Evolutionary conservation across 352 stramenopile species (phyloP).

Genomic region (Elongisporangium anandrum): DNA sequence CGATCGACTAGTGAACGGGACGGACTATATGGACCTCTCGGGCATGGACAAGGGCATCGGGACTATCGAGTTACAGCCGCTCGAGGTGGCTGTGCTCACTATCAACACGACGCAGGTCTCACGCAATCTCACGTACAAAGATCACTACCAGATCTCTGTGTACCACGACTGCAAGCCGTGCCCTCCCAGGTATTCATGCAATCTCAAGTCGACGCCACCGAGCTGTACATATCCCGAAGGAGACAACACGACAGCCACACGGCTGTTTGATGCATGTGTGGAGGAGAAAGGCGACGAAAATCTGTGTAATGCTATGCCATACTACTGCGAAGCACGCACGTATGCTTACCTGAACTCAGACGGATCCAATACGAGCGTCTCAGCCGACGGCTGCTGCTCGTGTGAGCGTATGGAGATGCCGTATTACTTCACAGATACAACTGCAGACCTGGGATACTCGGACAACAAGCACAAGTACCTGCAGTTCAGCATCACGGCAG

Average conservation of each 20-base stretch:
- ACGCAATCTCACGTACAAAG: constrained; percentile 94
- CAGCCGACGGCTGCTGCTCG: constrained; percentile 75
- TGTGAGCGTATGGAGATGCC: constrained; percentile 88
- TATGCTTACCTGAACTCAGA: constrained; percentile 17
- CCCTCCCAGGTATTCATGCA: constrained; percentile 89
- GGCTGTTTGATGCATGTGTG: constrained; percentile 50
- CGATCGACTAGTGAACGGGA: constrained; percentile 45
- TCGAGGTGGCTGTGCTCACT: constrained; percentile 90
- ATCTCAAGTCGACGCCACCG: constrained; percentile 34
- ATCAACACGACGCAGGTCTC: constrained; percentile 89
- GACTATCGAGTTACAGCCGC: constrained; percentile 75
- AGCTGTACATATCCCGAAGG: constrained; percentile 65
- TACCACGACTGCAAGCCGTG: constrained; percentile 96
- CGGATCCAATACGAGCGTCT: constrained; percentile 11
- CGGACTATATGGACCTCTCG: constrained; percentile 76
- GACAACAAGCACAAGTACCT: constrained; percentile 95
- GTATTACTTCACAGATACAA: constrained; percentile 80
- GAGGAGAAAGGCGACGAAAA: constrained; percentile 21
- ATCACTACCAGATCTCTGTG: constrained; percentile 93
- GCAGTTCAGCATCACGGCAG: constrained; percentile 86
- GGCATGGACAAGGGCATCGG: constrained; percentile 52
- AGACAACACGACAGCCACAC: constrained; percentile 32
- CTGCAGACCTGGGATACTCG: constrained; percentile 71
- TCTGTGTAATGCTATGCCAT: constrained; percentile 61
- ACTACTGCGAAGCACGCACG: constrained; percentile 45